Base-by-base conservation (phyloP, 202 grass and related monocot species). In the Bolboschoenoplectus hybrid region DNA sequence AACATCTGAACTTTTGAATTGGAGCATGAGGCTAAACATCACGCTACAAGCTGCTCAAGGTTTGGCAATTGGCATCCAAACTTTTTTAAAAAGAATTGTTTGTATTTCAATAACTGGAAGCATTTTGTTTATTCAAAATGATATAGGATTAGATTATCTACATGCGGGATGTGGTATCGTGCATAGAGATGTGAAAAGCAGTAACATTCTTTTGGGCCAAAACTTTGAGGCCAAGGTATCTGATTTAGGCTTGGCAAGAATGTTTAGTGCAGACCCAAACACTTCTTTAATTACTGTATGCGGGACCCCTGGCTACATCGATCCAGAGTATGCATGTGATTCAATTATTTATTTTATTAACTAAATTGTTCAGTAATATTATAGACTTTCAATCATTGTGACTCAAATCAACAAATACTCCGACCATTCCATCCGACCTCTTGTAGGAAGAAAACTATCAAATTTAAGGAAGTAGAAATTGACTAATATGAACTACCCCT, bases 181-280 rank as follows among this genome's bases (percentile, higher is more conserved):
- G 55, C 91, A 90, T 41, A 90, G 84, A 82, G 87, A 90, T 82
- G 81, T 93, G 60, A 93, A 93, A 85, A 58, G 81, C 1, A 72
- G 52, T 19, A 93, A 90, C 53, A 90, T 93, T 76, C 91, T 90
- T 14, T 41, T 93, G 55, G 74, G 61, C 3, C 58, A 79, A 49
- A 75, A 89, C n/a, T 32, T 93, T 51, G 26, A 80, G 32, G 87
- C 89, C 6, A 93, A 93, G 82, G 84, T 93, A 16, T 74, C 88
- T 2, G 86, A 93, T 76, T 90, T 93, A 63, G 91, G 88, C 50
- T 39, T 92, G 40, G 74, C 86, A 13, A 92, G 40, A 81, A 80
- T 75, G 3, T 86, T 84, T 70, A 50, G 41, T 6, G 80, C 17
- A 3, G 81, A 85, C 32, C 5, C 41, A 7, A 14, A 87, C 20